Percentiles rank a stretch among this genome's conserved stretches.
These are phyloP conservation scores for Dalbergia cochinchinensis DNA, from an alignment of 306 rosid genomes.

Conservation along the genomic window DNA sequence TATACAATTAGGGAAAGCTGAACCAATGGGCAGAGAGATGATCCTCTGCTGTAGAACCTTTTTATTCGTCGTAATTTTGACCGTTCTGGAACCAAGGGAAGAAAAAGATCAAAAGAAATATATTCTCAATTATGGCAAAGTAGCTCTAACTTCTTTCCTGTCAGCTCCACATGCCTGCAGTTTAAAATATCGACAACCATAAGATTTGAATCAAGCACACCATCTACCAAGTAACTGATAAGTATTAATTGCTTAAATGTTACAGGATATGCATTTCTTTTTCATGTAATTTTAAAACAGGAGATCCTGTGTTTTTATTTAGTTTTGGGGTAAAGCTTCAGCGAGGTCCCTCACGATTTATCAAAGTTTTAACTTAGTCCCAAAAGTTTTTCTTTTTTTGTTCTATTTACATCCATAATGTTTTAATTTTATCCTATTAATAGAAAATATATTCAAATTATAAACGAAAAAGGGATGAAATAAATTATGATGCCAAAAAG, in stretches of 20 bases:
- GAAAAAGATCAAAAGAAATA: background rate
- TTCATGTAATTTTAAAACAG: background rate
- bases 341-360: no score
- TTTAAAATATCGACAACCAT: constrained; percentile 20
- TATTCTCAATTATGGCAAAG: constrained; percentile 56
- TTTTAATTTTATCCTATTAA: no score
- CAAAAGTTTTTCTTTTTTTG: no score
- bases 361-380: no score
- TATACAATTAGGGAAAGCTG: constrained; percentile 54
- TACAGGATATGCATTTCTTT: constrained; percentile 6
- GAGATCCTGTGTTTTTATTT: background rate
- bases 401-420: no score
- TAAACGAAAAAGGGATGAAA: no score
- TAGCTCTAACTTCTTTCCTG: constrained; percentile 74
- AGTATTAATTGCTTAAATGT: constrained; percentile 1
- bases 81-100: constrained; percentile 11
- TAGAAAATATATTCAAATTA: no score
- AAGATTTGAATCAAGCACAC: constrained; percentile 12
- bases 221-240: constrained; percentile 10
- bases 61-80: constrained; percentile 44
- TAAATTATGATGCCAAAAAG: no score
- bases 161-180: constrained; percentile 77
- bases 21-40: constrained; percentile 42
- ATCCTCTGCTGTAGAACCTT: constrained; percentile 48
- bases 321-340: background rate